Evolutionary conservation across 805 yeast genomes (phyloP).

Genomic region (Wickerhamiella kurtzmanii): DNA sequence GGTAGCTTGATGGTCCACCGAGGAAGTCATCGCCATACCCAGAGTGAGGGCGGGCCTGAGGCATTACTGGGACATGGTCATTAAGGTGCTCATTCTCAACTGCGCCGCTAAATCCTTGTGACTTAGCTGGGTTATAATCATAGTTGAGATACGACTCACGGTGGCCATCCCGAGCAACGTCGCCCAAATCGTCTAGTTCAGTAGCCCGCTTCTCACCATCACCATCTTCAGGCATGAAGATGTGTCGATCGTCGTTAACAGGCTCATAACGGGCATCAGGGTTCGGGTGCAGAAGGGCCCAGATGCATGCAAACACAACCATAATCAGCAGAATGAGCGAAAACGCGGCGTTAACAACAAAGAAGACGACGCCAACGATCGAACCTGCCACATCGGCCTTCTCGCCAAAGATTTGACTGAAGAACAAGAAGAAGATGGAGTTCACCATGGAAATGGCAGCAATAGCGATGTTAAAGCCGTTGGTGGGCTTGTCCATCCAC

Average conservation of each 20-base stretch:
- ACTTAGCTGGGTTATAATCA: constrained; percentile 10
- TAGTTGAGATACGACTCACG: constrained; percentile 16
- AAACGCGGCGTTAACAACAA: constrained; percentile 77
- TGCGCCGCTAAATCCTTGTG: background rate
- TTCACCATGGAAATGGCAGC: constrained; percentile 69
- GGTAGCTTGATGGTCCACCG: background rate
- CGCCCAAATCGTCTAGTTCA: constrained; percentile 63
- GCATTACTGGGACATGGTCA: background rate
- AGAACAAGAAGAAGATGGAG: constrained; percentile 76
- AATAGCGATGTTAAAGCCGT: constrained; percentile 80
- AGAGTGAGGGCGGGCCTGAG: constrained; percentile 1
- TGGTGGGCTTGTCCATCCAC: constrained; percentile 87
- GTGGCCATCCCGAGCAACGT: constrained; percentile 29
- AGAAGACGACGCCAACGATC: constrained; percentile 80
- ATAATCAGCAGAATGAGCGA: constrained; percentile 70
- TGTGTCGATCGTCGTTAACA: constrained; percentile 88
- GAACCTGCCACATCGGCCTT: constrained; percentile 85
- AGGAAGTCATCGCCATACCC: background rate
- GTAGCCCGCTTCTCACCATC: constrained; percentile 28
- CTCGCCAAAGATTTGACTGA: constrained; percentile 57
- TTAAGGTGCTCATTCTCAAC: background rate
- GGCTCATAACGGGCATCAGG: constrained; percentile 95
- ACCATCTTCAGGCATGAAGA: constrained; percentile 46
- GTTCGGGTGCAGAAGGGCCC: constrained; percentile 75
- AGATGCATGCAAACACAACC: constrained; percentile 74